Conservation (phyloP, 768 basidiomycete species). For the Boletus reticulatus region DNA sequence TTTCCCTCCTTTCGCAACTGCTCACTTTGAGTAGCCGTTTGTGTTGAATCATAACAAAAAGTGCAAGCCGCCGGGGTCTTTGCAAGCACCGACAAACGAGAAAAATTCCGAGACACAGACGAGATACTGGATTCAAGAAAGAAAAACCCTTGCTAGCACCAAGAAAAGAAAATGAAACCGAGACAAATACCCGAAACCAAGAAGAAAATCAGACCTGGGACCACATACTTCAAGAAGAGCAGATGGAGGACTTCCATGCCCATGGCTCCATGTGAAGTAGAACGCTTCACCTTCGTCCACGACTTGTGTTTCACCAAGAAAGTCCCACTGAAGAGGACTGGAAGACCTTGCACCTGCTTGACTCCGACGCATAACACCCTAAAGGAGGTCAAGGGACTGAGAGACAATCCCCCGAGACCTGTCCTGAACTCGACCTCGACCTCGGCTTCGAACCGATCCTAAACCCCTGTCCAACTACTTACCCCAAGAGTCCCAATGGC, state of each 20-base stretch:
- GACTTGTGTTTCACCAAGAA: too few relatives aligned
- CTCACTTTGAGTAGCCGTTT: too few relatives aligned
- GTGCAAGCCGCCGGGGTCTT: neutral
- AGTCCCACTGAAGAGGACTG: neutral
- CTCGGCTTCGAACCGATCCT: neutral
- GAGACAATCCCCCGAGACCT: too few relatives aligned
- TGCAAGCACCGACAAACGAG: neutral
- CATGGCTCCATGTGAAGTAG: too few relatives aligned
- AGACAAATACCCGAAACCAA: too few relatives aligned
- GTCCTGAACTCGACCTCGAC: neutral
- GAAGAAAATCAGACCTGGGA: neutral
- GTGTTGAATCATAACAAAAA: neutral
- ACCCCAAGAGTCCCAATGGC: neutral
- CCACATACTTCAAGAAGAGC: too few relatives aligned
- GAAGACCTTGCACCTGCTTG: neutral
- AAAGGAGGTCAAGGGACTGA: neutral
- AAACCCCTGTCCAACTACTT: neutral
- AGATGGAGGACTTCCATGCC: too few relatives aligned
- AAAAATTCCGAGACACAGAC: neutral
- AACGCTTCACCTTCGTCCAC: too few relatives aligned
- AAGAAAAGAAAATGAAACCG: too few relatives aligned
- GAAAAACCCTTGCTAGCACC: slow-evolving; percentile 4
- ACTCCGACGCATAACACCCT: neutral
- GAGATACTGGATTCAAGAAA: too few relatives aligned
- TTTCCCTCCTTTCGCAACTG: too few relatives aligned